These are phyloP conservation scores for Fusarium liriodendri DNA, from an alignment of 2,329 filamentous ascomycete species.

Conservation along the genomic window DNA sequence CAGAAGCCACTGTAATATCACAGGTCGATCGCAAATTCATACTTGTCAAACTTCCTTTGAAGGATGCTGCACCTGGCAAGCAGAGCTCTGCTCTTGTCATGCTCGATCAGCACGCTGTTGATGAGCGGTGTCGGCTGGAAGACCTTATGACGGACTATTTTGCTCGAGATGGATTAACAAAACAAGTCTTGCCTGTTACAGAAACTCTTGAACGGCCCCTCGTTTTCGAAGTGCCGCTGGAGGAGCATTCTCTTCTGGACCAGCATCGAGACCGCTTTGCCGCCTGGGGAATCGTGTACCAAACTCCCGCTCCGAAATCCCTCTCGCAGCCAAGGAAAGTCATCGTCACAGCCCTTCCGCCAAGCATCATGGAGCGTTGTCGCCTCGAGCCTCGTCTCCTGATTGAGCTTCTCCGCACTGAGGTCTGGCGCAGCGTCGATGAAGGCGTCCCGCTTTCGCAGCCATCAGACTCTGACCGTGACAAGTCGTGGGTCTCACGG, in stretches of 20 bases:
- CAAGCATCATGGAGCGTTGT: conserved; percentile 81
- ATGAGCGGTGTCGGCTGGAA: conserved; percentile 88
- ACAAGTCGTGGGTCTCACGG: conserved; percentile 65
- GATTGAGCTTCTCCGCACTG: conserved; percentile 78
- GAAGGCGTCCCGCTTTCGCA: conserved; percentile 36
- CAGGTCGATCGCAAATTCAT: conserved; percentile 96
- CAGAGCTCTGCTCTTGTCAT: conserved; percentile 72
- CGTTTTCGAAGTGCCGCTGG: conserved; percentile 70
- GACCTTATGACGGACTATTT: conserved; percentile 70
- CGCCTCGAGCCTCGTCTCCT: conserved; percentile 76
- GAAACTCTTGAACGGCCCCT: conserved; percentile 64
- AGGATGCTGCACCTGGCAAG: not conserved
- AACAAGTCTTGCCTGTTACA: conserved; percentile 39
- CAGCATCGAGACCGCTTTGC: conserved; percentile 68
- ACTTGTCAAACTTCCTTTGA: conserved; percentile 67
- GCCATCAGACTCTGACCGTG: conserved; percentile 1
- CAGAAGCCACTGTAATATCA: conserved; percentile 72
- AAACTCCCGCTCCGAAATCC: conserved; percentile 46
- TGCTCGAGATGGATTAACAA: not conserved
- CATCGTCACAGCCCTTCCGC: conserved; percentile 71
- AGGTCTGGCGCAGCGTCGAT: conserved; percentile 76
- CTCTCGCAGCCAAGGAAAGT: conserved; percentile 46
- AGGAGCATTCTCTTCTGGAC: conserved; percentile 70
- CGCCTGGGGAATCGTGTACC: conserved; percentile 80
- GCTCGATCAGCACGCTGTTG: conserved; percentile 94